Evolutionary conservation across 2,329 filamentous ascomycete species (phyloP).

Genomic region (Lasiodiplodia theobromae): DNA sequence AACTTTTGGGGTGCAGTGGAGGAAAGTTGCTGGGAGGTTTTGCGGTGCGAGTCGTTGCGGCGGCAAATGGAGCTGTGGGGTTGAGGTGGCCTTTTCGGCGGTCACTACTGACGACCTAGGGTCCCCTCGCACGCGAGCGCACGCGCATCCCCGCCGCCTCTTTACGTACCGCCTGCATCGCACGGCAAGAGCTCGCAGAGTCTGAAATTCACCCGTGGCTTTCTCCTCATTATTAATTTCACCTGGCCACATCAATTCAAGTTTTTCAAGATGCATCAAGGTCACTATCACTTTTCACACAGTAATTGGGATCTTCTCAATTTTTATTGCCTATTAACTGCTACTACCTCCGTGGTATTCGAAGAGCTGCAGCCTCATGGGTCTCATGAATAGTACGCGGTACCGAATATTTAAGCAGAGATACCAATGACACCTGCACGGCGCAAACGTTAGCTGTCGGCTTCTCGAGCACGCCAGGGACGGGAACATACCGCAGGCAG

Average conservation of each 20-base stretch:
- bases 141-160: not conserved
- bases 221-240: not conserved
- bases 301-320: not conserved
- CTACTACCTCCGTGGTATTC: not conserved
- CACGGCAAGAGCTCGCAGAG: not conserved
- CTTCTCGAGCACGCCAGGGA: constrained; percentile 27
- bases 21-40: constrained; percentile 20
- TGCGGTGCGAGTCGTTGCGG: constrained; percentile 22
- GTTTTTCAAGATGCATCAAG: not conserved
- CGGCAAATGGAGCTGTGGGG: constrained; percentile 27
- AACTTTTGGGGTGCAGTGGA: constrained; percentile 7
- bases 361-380: not conserved
- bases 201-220: not conserved
- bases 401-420: constrained; percentile 65
- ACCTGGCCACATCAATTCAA: not conserved
- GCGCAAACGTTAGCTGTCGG: constrained; percentile 40
- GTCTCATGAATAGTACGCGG: constrained; percentile 3
- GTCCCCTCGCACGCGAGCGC: constrained; percentile 22
- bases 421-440: constrained; percentile 81
- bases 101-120: constrained; percentile 19
- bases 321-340: constrained; percentile 22
- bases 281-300: not conserved
- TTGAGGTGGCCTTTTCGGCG: constrained; percentile 29
- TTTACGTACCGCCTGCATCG: not conserved
- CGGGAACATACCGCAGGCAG: constrained; percentile 77